Evolutionary conservation across 1,284 basidiomycete genomes (phyloP).

Genomic region (Sanghuangporus baumii): DNA sequence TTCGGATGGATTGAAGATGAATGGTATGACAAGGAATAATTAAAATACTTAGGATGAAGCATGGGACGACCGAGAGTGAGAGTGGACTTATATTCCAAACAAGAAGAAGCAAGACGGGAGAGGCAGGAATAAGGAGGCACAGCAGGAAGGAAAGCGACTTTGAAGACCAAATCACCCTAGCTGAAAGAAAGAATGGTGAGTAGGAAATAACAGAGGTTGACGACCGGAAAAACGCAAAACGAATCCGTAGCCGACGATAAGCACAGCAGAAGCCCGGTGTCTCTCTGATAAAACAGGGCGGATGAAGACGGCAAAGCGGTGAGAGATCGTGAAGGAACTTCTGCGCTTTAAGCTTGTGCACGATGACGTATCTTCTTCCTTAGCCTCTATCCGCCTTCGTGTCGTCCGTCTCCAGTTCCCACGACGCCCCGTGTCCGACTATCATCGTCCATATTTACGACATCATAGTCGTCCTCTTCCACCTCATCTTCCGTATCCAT

Average conservation of each 20-base stretch:
- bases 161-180: background rate
- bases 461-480: background rate
- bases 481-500: conserved; percentile 2
- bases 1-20: background rate
- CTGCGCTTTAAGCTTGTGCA: background rate
- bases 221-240: background rate
- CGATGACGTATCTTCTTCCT: background rate
- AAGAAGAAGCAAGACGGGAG: background rate
- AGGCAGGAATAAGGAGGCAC: background rate
- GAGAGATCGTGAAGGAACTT: background rate
- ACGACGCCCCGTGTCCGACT: background rate
- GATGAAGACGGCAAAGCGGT: background rate
- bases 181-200: background rate
- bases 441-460: conserved; percentile 2
- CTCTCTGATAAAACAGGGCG: background rate
- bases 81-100: background rate
- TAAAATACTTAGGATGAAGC: background rate
- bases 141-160: background rate
- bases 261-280: background rate
- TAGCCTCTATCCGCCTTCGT: conserved; percentile 13
- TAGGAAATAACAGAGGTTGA: background rate
- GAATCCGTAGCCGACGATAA: background rate
- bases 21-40: background rate
- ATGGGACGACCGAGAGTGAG: background rate
- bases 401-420: conserved; percentile 10